These are phyloP conservation scores for Tremellales sp. DNA, from an alignment of 1,284 basidiomycete species.

Conservation along the genomic window DNA sequence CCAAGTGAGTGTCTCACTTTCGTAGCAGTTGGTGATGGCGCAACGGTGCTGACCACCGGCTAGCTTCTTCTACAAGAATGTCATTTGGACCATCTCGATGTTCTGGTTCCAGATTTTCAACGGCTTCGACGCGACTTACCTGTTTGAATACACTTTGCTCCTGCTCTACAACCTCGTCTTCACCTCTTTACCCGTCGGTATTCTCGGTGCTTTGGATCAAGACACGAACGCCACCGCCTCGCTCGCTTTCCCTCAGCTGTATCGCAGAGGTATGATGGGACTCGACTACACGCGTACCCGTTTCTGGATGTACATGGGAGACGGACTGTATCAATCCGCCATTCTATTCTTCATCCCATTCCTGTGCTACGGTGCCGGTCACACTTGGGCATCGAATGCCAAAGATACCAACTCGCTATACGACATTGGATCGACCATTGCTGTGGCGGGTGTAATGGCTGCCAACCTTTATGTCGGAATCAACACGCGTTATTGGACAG, in stretches of 20 bases:
- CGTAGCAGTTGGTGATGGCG: constrained; percentile 17
- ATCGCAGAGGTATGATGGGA: constrained; percentile 85
- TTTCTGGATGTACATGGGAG: constrained; percentile 93
- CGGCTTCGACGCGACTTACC: constrained; percentile 88
- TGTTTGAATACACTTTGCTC: constrained; percentile 94
- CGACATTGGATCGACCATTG: constrained; percentile 90
- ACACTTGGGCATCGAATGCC: constrained; percentile 63
- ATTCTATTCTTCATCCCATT: constrained; percentile 89
- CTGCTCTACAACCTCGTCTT: constrained; percentile 87
- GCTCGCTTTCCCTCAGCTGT: constrained; percentile 87
- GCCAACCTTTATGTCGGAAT: constrained; percentile 86
- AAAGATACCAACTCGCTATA: constrained; percentile 70
- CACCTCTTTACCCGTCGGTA: constrained; percentile 87
- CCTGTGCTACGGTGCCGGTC: constrained; percentile 65
- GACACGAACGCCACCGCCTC: constrained; percentile 88
- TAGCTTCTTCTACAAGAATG: constrained; percentile 87
- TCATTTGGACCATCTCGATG: constrained; percentile 61
- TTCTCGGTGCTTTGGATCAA: constrained; percentile 92
- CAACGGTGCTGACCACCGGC: neutral
- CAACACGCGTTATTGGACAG: constrained; percentile 86
- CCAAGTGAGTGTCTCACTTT: no score
- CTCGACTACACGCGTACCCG: constrained; percentile 86
- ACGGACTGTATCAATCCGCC: constrained; percentile 87
- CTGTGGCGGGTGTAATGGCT: constrained; percentile 76
- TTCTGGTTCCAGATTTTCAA: constrained; percentile 94